Evolutionary conservation across 129 eudicot genomes (phyloP).

Genomic region (Arctium lappa): DNA sequence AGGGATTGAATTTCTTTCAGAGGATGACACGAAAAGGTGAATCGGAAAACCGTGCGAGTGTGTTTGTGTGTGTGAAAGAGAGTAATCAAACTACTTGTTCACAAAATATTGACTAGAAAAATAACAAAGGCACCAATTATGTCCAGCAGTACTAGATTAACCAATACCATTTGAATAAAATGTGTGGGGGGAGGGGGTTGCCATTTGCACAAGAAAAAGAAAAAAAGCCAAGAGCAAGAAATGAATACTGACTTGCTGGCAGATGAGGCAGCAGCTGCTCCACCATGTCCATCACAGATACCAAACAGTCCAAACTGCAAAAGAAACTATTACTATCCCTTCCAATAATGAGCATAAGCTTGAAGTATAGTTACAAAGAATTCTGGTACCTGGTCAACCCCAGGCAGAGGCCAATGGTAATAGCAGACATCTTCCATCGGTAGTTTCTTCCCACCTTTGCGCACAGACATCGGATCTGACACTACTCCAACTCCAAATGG

Average conservation of each 20-base stretch:
- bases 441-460: slow-evolving; percentile 91
- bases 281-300: slow-evolving; percentile 97
- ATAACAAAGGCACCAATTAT: neutral
- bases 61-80: neutral
- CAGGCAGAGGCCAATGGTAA: slow-evolving; percentile 86
- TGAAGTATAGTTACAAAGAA: neutral
- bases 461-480: slow-evolving; percentile 88
- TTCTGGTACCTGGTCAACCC: slow-evolving; percentile 66
- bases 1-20: neutral
- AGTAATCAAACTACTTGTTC: neutral
- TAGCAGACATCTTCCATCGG: slow-evolving; percentile 95
- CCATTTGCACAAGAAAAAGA: neutral
- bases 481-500: slow-evolving; percentile 86
- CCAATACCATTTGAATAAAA: neutral
- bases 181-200: neutral
- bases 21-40: slow-evolving; percentile 1
- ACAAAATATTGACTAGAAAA: neutral
- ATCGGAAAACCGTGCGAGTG: neutral
- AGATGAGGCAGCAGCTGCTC: slow-evolving; percentile 84
- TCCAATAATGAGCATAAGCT: slow-evolving; percentile 3
- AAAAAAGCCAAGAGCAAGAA: neutral
- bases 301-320: slow-evolving; percentile 93
- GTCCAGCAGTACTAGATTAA: neutral
- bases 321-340: slow-evolving; percentile 11
- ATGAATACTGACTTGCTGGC: slow-evolving; percentile 83